Evolutionary conservation across 192 early-diverging fungal species (phyloP).

Genomic region (Coemansia asiatica): DNA sequence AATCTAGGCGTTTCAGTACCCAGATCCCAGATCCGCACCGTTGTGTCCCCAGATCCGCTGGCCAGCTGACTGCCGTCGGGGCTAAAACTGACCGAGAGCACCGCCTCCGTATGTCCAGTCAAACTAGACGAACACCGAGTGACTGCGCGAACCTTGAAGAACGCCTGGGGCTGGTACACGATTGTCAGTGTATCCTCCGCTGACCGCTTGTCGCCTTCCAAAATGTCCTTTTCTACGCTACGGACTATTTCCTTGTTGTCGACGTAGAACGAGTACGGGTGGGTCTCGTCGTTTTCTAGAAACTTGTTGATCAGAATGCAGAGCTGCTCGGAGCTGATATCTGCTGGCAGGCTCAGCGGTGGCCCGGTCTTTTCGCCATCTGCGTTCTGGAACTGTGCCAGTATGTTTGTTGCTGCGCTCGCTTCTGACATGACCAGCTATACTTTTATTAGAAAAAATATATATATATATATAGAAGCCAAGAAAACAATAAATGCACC

Average conservation of each 20-base stretch:
- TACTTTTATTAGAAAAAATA: background rate
- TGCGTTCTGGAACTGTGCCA: slow-evolving; percentile 71
- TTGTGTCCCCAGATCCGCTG: slow-evolving; percentile 93
- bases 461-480: background rate
- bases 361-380: slow-evolving; percentile 81
- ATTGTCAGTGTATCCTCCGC: slow-evolving; percentile 91
- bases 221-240: slow-evolving; percentile 76
- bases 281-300: slow-evolving; percentile 74
- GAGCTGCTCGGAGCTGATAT: slow-evolving; percentile 83
- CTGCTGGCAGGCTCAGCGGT: slow-evolving; percentile 83
- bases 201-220: slow-evolving; percentile 71
- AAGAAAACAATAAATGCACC: background rate
- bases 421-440: slow-evolving; percentile 6
- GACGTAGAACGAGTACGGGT: slow-evolving; percentile 93
- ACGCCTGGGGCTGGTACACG: slow-evolving; percentile 91
- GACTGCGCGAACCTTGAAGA: slow-evolving; percentile 91
- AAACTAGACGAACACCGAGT: slow-evolving; percentile 89
- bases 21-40: slow-evolving; percentile 96
- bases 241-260: slow-evolving; percentile 79
- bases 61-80: slow-evolving; percentile 89
- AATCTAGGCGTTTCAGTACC: slow-evolving; percentile 91
- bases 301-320: slow-evolving; percentile 88
- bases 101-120: slow-evolving; percentile 88
- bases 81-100: slow-evolving; percentile 85
- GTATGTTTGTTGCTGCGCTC: slow-evolving; percentile 14